Evolutionary conservation across 1,284 basidiomycete species (phyloP), one percentile per base, ranked within the genome.

Genomic region (Naganishia cerealis): DNA sequence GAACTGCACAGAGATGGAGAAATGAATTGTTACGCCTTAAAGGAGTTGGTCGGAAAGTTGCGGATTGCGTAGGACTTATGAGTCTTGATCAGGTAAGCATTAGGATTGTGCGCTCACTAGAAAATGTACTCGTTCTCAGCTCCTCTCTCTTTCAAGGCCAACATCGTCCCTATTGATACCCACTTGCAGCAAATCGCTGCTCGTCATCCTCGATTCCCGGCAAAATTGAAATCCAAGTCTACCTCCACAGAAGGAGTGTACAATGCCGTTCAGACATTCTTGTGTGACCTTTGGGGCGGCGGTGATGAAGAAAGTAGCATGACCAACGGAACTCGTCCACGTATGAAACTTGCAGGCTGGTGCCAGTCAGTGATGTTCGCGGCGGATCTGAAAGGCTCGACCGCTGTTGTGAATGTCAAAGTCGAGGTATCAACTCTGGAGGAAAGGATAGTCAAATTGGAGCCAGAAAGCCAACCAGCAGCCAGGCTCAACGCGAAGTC

Each of bases 11-110:
- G 21, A 7, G n/a, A 21, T 68, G 71, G 18, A 83, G 94, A 67
- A 83, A 85, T 42, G 86, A 90, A 71, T 83, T 99, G 24, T 80
- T 96, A 46, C 87, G 85, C 75, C 87, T 93, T 72, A 86, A 91
- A 54, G 96, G 96, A 0, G 92, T 99, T 0, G 96, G 96, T 0
- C 86, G 93, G 42, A 99, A 99, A 79, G 94, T 97, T 0, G 92
- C 91, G 0, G 95, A 98, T 77, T 99, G 96, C 76, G 85, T 99
- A 40, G 81, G 97, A 65, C 83, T 99, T 29, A 98, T 99, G 91
- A 93, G 92, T 73, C 79, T 98, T 66, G 92, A 97, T 79, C 93
- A 96, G 85, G 90, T 90, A 73, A 8, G 80, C 71, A 3, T 7
- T 9, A 38, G 15, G 46, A 10, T 7, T 24, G 9, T 24, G 2